phyloP scores from a whole-genome alignment of 805 yeast genomes.

The Teunomyces cretensis region DNA sequence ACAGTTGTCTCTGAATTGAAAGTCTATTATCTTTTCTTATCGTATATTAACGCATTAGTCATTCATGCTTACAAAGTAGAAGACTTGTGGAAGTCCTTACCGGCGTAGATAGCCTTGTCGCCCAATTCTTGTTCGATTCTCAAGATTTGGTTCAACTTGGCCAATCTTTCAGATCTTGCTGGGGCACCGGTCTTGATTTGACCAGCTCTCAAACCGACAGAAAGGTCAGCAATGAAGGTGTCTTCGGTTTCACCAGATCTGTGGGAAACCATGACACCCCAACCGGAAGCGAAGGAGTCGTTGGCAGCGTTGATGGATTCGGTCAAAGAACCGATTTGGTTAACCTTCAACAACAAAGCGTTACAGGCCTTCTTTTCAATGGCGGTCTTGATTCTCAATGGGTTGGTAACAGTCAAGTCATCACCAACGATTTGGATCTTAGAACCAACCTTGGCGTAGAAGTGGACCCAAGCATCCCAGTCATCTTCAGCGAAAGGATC shows the following conservation, averaged over 20 bases:
- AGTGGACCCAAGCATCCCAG: slow-evolving; percentile 97
- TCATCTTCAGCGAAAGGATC: slow-evolving; percentile 99
- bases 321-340: slow-evolving; percentile 96
- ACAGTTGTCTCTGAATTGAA: too few relatives aligned
- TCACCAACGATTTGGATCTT: slow-evolving; percentile 92
- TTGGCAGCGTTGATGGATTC: slow-evolving; percentile 97
- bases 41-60: too few relatives aligned
- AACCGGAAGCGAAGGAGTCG: slow-evolving; percentile 91
- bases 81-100: slow-evolving; percentile 76
- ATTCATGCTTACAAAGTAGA: slow-evolving; percentile 33
- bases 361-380: slow-evolving; percentile 95
- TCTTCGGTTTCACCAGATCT: slow-evolving; percentile 99
- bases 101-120: slow-evolving; percentile 95
- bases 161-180: slow-evolving; percentile 99
- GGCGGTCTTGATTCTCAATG: slow-evolving; percentile 89
- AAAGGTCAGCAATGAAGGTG: slow-evolving; percentile 94
- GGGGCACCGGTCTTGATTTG: slow-evolving; percentile 99
- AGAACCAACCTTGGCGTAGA: slow-evolving; percentile 66
- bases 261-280: slow-evolving; percentile 99
- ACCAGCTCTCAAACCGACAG: slow-evolving; percentile 97
- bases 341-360: slow-evolving; percentile 93
- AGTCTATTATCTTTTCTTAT: too few relatives aligned
- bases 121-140: slow-evolving; percentile 99
- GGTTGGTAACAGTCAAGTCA: slow-evolving; percentile 98
- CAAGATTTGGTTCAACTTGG: slow-evolving; percentile 96